A percentile compares a stretch with the other conserved stretches of the same genome.
Evolutionary conservation across 208 protist genomes (phyloP).

Genomic region (Endotrypanum monterogeii): DNA sequence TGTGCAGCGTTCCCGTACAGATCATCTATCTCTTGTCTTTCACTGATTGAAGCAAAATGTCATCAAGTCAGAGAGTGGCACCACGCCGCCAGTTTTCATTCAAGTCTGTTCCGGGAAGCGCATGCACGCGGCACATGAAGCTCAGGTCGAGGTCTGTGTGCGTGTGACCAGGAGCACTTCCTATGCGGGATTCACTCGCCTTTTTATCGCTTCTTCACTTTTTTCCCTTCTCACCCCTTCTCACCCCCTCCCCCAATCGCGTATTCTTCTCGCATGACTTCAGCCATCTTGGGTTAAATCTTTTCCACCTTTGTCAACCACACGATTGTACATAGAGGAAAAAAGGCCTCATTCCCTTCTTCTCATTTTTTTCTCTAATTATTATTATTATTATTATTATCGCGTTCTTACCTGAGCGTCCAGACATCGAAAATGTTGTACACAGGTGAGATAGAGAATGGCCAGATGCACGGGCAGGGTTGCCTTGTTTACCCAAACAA

Average conservation of each 20-base stretch:
- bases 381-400: conserved; percentile 6
- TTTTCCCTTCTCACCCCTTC: background rate
- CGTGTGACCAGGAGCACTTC: no score
- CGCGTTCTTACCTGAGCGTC: background rate
- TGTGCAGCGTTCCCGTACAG: no score
- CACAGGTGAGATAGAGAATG: conserved; percentile 95
- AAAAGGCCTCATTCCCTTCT: background rate
- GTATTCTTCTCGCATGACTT: background rate
- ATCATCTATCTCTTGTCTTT: no score
- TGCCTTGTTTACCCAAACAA: conserved; percentile 95
- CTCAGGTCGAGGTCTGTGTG: no score
- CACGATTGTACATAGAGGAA: background rate
- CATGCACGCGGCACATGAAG: no score
- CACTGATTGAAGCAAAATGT: no score
- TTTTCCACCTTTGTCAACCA: background rate
- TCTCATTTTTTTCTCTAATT: background rate
- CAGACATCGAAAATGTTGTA: conserved; percentile 89
- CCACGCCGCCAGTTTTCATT: no score
- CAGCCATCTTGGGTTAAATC: background rate
- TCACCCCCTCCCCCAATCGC: background rate
- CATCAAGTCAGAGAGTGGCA: no score
- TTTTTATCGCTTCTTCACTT: no score
- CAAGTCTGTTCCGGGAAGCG: no score
- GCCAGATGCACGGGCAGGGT: conserved; percentile 95
- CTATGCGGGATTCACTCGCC: no score